Percentiles rank a stretch among this genome's conserved stretches.
phyloP scores from a whole-genome alignment of 2,329 filamentous ascomycete genomes.

The Alternaria hordeiaustralica region DNA sequence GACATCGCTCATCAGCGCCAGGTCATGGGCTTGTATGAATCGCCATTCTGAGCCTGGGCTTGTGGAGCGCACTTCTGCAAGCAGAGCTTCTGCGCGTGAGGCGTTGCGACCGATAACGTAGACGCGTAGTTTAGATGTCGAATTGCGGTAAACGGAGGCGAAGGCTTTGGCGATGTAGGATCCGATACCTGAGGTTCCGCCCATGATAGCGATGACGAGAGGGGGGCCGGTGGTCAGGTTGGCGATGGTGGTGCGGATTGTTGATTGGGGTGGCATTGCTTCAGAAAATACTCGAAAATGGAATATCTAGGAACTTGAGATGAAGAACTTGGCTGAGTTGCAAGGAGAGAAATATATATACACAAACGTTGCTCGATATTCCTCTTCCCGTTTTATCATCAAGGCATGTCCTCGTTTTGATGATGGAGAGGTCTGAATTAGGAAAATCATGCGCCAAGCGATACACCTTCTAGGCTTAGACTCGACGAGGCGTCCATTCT shows the following conservation, averaged over 20 bases:
- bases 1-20: constrained; percentile 45
- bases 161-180: constrained; percentile 29
- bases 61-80: constrained; percentile 32
- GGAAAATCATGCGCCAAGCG: neutral
- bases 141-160: constrained; percentile 22
- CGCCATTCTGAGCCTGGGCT: constrained; percentile 42
- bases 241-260: constrained; percentile 17
- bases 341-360: neutral
- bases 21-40: constrained; percentile 42
- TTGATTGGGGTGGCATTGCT: neutral
- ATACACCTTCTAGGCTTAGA: neutral
- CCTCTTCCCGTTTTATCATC: neutral
- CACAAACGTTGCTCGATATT: neutral
- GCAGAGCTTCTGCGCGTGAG: constrained; percentile 32
- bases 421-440: neutral
- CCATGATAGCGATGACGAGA: constrained; percentile 28
- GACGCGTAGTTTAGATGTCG: constrained; percentile 40
- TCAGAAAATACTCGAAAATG: neutral
- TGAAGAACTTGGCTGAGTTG: neutral
- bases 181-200: constrained; percentile 36
- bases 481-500: neutral
- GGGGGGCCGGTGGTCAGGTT: constrained; percentile 23
- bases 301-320: neutral
- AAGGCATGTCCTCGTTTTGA: neutral
- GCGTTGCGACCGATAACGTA: constrained; percentile 54